Evolutionary conservation across 208 protist genomes (phyloP), one percentile per base, ranked within the genome.

Genomic region (Acanthamoeba lenticulata): DNA sequence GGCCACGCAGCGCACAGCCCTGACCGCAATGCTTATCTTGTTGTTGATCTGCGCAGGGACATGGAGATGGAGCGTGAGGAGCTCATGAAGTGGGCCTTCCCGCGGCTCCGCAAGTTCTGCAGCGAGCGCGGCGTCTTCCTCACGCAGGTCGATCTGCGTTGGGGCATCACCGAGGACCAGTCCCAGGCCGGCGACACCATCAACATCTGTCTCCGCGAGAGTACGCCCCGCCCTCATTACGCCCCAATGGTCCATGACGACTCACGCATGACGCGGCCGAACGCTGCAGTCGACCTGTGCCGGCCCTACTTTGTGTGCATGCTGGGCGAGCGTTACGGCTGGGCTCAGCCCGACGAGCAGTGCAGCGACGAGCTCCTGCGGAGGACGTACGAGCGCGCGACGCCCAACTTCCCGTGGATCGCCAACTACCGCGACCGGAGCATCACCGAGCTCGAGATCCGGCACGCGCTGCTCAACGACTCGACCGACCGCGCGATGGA

Each of bases 101-200:
- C 65, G n/a, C 19, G 32, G 4, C 94, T 95, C 15, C 62, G 92
- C 42, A 24, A 32, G 45, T 19, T 77, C 38, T 52, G 55, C 69
- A 24, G 9, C 27, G 27, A 29, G 1, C 44, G 91, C 11, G 94
- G 94, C 52, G 15, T 95, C 29, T 44, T 42, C 42, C n/a, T 95
- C 47, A 79, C 42, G 6, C 34, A 29, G 6, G 94, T 95, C 42
- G 94, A 95, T 52, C 45, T 95, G 77, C 79, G 94, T 19, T 95
- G 94, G 94, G 94, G 94, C 44, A 89, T 95, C 36, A 95, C 92
- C 45, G 52, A 27, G 17, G 34, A 93, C 13, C 91, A 95, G 74
- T 42, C 91, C n/a, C 81, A 93, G 79, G 49, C 42, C 9, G 79
- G 79, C n/a, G 47, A 62, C 47, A 62, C 79, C 7, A 44, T 89